Percentiles rank a stretch among this genome's conserved stretches.
phyloP scores from a whole-genome alignment of 2,329 filamentous ascomycete genomes.

The Drechslerella coelobrocha region DNA sequence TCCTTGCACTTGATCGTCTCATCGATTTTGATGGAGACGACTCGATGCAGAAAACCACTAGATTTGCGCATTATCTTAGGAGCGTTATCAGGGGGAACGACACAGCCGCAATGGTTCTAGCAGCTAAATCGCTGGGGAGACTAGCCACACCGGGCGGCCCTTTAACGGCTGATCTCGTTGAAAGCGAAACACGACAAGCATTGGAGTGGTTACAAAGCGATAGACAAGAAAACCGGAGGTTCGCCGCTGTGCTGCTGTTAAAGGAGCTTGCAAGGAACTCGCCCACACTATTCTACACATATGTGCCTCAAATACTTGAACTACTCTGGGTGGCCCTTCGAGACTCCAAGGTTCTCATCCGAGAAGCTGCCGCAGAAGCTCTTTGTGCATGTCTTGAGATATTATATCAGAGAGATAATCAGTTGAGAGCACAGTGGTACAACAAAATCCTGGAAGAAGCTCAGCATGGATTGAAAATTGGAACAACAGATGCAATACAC shows the following conservation, averaged over 20 bases:
- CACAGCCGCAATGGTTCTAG: conserved; percentile 85
- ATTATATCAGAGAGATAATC: conserved; percentile 87
- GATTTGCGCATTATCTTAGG: conserved; percentile 89
- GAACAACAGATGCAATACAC: conserved; percentile 85
- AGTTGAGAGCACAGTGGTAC: conserved; percentile 87
- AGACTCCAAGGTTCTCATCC: conserved; percentile 87
- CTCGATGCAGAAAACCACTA: conserved; percentile 87
- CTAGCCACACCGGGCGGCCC: conserved; percentile 91
- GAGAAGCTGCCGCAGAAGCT: conserved; percentile 88
- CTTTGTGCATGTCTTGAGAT: conserved; percentile 96
- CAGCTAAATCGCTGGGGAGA: conserved; percentile 85
- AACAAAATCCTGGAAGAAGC: conserved; percentile 88
- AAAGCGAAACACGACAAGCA: conserved; percentile 94
- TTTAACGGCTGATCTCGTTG: conserved; percentile 91
- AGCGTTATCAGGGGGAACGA: conserved; percentile 89
- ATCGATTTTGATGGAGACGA: conserved; percentile 98
- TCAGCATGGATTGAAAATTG: conserved; percentile 76
- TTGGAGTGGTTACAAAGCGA: conserved; percentile 97
- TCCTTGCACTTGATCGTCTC: conserved; percentile 87
- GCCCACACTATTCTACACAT: conserved; percentile 92
- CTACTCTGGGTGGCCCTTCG: conserved; percentile 94
- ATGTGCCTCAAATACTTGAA: conserved; percentile 92
- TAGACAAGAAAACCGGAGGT: conserved; percentile 87
- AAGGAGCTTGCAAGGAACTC: conserved; percentile 90
- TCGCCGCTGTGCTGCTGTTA: conserved; percentile 88